Percentiles rank a stretch among this genome's conserved stretches.
Conservation (phyloP, 2,329 filamentous ascomycete genomes). For the Hypoxylon sp. region DNA sequence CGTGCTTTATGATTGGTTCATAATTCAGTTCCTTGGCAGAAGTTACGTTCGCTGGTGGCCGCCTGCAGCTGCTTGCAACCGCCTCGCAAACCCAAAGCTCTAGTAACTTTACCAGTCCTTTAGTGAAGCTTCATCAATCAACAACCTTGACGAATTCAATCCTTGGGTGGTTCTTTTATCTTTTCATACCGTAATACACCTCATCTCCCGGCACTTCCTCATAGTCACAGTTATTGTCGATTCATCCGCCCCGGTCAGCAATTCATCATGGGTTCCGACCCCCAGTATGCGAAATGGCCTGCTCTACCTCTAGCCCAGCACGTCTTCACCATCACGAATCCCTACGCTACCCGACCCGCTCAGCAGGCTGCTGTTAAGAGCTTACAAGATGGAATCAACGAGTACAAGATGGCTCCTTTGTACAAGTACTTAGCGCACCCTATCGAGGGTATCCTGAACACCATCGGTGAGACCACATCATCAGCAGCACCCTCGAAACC, state of each 20-base stretch:
- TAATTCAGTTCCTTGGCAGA: constrained; percentile 20
- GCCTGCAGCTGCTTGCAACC: constrained; percentile 47
- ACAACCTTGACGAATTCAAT: constrained; percentile 16
- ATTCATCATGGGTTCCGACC: constrained; percentile 80
- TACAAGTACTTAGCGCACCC: constrained; percentile 89
- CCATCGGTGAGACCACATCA: constrained; percentile 74
- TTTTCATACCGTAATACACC: not conserved
- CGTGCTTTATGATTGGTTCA: constrained; percentile 40
- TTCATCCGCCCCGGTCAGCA: constrained; percentile 6
- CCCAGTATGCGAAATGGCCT: constrained; percentile 88
- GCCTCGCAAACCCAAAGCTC: constrained; percentile 36
- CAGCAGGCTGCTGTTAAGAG: constrained; percentile 81
- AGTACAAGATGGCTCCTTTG: constrained; percentile 89
- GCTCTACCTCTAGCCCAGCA: constrained; percentile 85
- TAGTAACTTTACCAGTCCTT: constrained; percentile 2
- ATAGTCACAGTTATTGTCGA: constrained; percentile 1
- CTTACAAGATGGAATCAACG: constrained; percentile 84
- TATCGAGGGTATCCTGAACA: constrained; percentile 85
- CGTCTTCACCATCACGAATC: constrained; percentile 89
- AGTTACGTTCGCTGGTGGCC: constrained; percentile 50
- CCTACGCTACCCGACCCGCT: constrained; percentile 74
- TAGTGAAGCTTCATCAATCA: constrained; percentile 27
- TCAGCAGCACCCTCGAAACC: constrained; percentile 67
- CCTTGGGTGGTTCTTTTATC: constrained; percentile 6
- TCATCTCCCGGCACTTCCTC: not conserved